phyloP scores from a whole-genome alignment of 352 stramenopile species.

The Labyrinthula sp. region DNA sequence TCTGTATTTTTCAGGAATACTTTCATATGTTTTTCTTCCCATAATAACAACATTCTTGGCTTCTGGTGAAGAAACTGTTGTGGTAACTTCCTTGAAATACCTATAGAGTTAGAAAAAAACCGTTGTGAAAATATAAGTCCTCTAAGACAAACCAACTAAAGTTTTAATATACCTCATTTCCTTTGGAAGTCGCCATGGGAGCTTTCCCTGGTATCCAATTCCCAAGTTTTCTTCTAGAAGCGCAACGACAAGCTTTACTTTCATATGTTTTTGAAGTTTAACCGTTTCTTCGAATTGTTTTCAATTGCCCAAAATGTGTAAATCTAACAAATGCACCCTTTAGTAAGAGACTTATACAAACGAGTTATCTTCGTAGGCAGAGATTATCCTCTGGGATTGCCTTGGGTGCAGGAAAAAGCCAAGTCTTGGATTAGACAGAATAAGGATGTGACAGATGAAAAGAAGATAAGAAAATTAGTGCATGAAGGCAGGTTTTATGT shows the following conservation, averaged over 20 bases:
- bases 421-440: conserved; percentile 71
- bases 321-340: conserved; percentile 79
- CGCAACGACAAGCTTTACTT: too few species aligned
- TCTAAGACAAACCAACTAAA: too few species aligned
- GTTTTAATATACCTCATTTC: too few species aligned
- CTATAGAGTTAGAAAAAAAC: conserved; percentile 3
- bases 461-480: conserved; percentile 68
- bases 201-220: too few species aligned
- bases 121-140: too few species aligned
- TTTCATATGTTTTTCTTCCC: conserved; percentile 97
- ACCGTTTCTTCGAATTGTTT: too few species aligned
- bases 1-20: conserved; percentile 78
- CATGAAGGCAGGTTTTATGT: conserved; percentile 71
- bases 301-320: too few species aligned
- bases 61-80: conserved; percentile 8
- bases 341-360: conserved; percentile 84
- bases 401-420: conserved; percentile 62
- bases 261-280: too few species aligned
- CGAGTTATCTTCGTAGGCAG: conserved; percentile 65
- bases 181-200: too few species aligned
- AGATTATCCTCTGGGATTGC: conserved; percentile 75
- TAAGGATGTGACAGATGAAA: conserved; percentile 42
- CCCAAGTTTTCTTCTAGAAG: too few species aligned
- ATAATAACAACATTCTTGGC: conserved; percentile 91
- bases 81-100: neutral